Conservation (phyloP, 2,329 filamentous ascomycete genomes). For the Paecilomyces sp. region DNA sequence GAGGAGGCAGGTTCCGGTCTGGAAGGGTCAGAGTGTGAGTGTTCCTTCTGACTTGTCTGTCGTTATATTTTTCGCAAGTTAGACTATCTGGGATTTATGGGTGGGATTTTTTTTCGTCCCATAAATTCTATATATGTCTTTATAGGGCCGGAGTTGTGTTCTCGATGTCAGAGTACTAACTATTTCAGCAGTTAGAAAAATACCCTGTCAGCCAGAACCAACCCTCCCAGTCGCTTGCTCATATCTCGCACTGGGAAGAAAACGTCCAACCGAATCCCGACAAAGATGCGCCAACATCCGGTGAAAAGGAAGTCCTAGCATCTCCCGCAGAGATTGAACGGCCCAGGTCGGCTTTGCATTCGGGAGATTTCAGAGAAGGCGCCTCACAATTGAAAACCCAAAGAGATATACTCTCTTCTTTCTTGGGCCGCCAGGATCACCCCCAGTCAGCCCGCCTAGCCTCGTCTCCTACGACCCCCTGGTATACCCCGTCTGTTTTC, state of each 20-base stretch:
- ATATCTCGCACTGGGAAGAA: conserved; percentile 9
- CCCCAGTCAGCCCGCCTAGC: conserved; percentile 14
- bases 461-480: conserved; percentile 52
- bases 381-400: conserved; percentile 11
- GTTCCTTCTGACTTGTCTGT: neutral
- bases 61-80: neutral
- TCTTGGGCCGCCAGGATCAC: conserved; percentile 8
- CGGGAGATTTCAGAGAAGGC: conserved; percentile 54
- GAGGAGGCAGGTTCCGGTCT: conserved; percentile 66
- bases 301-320: conserved; percentile 39
- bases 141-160: neutral
- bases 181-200: conserved; percentile 24
- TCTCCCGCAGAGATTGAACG: conserved; percentile 65
- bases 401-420: conserved; percentile 19
- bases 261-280: conserved; percentile 26
- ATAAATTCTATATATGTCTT: conserved; percentile 12
- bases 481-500: conserved; percentile 37
- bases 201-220: conserved; percentile 30
- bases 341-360: conserved; percentile 66
- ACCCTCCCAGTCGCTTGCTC: conserved; percentile 32
- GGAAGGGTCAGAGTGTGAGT: conserved; percentile 35
- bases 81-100: conserved; percentile 4
- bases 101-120: conserved; percentile 5
- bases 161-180: neutral
- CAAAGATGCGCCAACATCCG: conserved; percentile 19